Base-by-base conservation (phyloP, 352 stramenopile species). In the Blastocystis sp. region DNA sequence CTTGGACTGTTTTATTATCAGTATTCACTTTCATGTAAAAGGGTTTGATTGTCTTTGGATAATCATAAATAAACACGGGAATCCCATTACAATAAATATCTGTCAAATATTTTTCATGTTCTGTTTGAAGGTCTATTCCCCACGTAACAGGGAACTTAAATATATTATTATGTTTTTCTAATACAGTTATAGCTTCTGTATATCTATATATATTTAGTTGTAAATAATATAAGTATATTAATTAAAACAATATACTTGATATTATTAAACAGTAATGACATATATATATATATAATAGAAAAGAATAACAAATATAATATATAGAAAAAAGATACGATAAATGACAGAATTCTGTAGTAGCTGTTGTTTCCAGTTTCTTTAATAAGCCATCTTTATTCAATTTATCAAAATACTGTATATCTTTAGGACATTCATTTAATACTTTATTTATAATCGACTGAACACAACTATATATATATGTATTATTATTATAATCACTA, bases 1-100 rank as follows among this genome's bases (percentile, higher is more conserved):
- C 82, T 25, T 80, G 78, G 11, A 94, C 84, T 0, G 84, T 94
- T 35, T 84, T 76, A 4, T 80, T 80, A 21, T 84, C 77, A 1
- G 81, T 66, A 70, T 93, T 90, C 37, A 82, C 76, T 39, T 84
- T 83, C 86, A 94, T 94, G 75, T 94, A 94, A 67, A 94, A 94
- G 3, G 86, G 81, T 72, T 94, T 94, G 65, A 94, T 93, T 6
- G 83, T 81, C 6, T 86, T 84, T 0, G 86, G 84, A 64, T 93
- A 94, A 67, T 94, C 75, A 9, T 79, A 89, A 7, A 58, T 10
- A 32, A 58, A 58, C 3, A 58, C n/a, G 0, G 48, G 48, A 21
- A 16, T 10, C 18, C 47, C 32, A 11, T 21, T 16, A 25, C 48
- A 58, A 31, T 65, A 65, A 23, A 66, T 59, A 55, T 93, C 84